Base-by-base conservation (phyloP, 192 early-diverging fungal species). In the Backusella liffmaniae region DNA sequence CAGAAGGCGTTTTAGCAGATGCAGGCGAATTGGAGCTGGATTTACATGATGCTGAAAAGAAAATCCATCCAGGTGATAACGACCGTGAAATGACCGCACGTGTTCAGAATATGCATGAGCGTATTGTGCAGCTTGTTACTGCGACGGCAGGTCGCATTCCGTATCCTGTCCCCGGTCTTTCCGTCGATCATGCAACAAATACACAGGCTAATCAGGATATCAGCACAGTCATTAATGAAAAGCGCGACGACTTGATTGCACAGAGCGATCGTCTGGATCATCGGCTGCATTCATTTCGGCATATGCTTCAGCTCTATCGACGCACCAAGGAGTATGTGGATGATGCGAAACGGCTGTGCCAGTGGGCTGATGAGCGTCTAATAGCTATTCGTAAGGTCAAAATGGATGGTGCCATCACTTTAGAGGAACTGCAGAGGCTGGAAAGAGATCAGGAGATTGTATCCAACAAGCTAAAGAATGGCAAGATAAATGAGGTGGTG, bases 401-500 rank as follows among this genome's bases (percentile, higher is more conserved):
- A 42, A n/a, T 75, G 3, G 41, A 76, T 1, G 66, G n/a, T 1
- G 2, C 51, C n/a, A 21, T 74, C 1, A 66, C 29, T 42, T 21
- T 67, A 32, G 36, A 75, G 13, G 78, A 79, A n/a, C 8, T 79
- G 18, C 32, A 29, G 35, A 12, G 41, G 34, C 42, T 70, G n/a
- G 74, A 79, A 32, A 39, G 29, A 5, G 62, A 70, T 4, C 46
- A 39, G 5, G 35, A 75, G 0, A 42, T 51, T 5, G 32, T 66
- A 15, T 32, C 65, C 26, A 18, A 42, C 13, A 34, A 18, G 26
- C 9, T 75, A 1, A 56, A 79, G 26, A 10, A n/a, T 18, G 46
- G 39, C 26, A 76, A 76, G 34, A 62, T 72, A 1, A 72, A 70
- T 7, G 70, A 79, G 10, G 67, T 41, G 0, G 42, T 66, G 0